A percentile compares a stretch with the other conserved stretches of the same genome.
These are phyloP conservation scores for Syncephalastrum contaminatum DNA, from an alignment of 371 early-diverging fungal species.

Conservation along the genomic window DNA sequence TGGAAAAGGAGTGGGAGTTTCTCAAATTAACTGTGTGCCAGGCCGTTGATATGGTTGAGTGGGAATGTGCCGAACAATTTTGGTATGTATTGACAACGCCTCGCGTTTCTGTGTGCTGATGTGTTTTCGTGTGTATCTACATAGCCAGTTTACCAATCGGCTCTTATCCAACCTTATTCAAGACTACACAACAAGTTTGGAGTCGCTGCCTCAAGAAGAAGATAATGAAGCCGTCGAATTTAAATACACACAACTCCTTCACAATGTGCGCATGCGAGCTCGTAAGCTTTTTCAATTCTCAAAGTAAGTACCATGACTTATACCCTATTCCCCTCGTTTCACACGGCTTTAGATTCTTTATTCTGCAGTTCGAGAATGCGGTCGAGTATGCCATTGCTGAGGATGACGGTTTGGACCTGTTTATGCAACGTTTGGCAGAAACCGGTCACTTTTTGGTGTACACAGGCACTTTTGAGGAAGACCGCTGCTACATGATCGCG, in stretches of 20 bases:
- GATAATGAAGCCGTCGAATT: conserved; percentile 42
- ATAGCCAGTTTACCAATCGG: conserved; percentile 41
- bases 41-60: conserved; percentile 68
- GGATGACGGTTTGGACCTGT: conserved; percentile 38
- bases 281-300: conserved; percentile 63
- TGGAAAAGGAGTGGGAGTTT: conserved; percentile 84
- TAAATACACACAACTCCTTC: conserved; percentile 58
- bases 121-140: conserved; percentile 1
- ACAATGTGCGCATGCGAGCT: conserved; percentile 64
- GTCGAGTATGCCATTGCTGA: conserved; percentile 69
- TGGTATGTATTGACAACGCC: conserved; percentile 46
- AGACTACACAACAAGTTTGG: conserved; percentile 41
- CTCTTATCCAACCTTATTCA: conserved; percentile 44
- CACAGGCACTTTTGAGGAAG: conserved; percentile 62
- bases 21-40: conserved; percentile 60
- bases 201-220: conserved; percentile 13
- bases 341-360: conserved; percentile 48
- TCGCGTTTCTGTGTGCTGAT: not conserved
- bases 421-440: conserved; percentile 60
- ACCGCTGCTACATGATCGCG: conserved; percentile 63
- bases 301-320: conserved; percentile 28
- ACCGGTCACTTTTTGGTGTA: conserved; percentile 69
- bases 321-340: not conserved
- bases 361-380: conserved; percentile 68
- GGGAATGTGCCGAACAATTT: conserved; percentile 75